Percentiles rank a stretch among this genome's conserved stretches.
Evolutionary conservation across 2,329 filamentous ascomycete genomes (phyloP).

Genomic region (Aspergillus pseudotamarii): DNA sequence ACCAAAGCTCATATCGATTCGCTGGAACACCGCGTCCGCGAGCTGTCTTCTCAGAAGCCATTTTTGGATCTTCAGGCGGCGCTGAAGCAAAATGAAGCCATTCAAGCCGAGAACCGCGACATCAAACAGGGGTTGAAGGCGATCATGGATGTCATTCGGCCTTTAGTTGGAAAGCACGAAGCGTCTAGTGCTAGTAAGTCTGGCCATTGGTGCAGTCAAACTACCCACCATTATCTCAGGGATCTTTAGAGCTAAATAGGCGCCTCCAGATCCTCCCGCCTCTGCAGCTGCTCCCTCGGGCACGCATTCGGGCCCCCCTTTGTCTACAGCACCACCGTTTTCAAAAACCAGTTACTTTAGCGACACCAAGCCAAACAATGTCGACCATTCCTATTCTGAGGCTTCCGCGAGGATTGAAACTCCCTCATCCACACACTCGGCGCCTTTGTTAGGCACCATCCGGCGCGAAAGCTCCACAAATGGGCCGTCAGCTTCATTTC

Average conservation of each 20-base stretch:
- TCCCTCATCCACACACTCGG: conserved; percentile 33
- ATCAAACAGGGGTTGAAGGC: conserved; percentile 69
- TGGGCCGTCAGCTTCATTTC: conserved; percentile 34
- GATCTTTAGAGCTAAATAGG: conserved; percentile 1
- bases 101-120: conserved; percentile 78
- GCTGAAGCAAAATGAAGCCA: conserved; percentile 72
- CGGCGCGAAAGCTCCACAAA: conserved; percentile 29
- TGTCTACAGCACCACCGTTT: conserved; percentile 29
- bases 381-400: conserved; percentile 33
- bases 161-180: conserved; percentile 44
- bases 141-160: conserved; percentile 60
- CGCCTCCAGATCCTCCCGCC: conserved; percentile 12
- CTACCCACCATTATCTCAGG: neutral
- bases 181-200: conserved; percentile 30
- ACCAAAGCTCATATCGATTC: conserved; percentile 78
- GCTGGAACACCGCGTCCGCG: conserved; percentile 71
- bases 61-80: conserved; percentile 81
- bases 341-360: conserved; percentile 27
- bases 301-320: conserved; percentile 21
- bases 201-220: neutral
- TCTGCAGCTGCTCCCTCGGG: conserved; percentile 17
- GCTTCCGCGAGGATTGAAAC: conserved; percentile 32
- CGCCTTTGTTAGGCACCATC: conserved; percentile 24
- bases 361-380: neutral
- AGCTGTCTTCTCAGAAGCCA: conserved; percentile 77